Base-by-base conservation (phyloP, 2,329 filamentous ascomycete species). In the Ophiosphaerella herpotricha region DNA sequence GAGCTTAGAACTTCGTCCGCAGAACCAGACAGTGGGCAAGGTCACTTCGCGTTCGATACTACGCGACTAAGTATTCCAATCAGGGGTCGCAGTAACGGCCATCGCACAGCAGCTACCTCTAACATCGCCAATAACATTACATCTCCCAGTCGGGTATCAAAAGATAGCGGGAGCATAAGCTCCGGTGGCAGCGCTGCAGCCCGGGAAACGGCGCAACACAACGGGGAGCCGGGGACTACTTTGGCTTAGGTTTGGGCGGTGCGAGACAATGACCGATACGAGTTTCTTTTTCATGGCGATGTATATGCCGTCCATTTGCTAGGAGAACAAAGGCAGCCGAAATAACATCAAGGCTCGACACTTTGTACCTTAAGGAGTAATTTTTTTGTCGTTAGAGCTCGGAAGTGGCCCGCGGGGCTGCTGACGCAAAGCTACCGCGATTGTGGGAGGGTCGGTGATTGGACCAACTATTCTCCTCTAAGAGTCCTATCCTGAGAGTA, bases 1-100 rank as follows among this genome's bases (percentile, higher is more conserved):
- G 72, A 74, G 48, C 55, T 74, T 33, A 70, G 62, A 54, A 65
- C 60, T 24, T 68, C 70, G 16, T 58, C 60, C 41, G 63, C 60
- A 41, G 61, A 62, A 37, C 52, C 58, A 26, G 55, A 50, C 14
- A 48, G 52, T 35, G 61, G 53, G 13, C 63, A 63, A 48, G 55
- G 63, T 31, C 64, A 66, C n/a, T 72, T 73, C 41, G 61, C 63
- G 6, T 72, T 71, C 41, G 63, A 71, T 29, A 55, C 59, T 14
- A 58, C 56, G 35, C 61, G 60, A 35, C 50, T 73, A 18, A 61
- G 53, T n/a, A 59, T 73, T 7, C 68, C 70, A 7, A 43, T 50
- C 34, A 39, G 61, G 14, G 60, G 58, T 13, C 54, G 61, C 21
- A 57, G 55, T 6, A 62, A 62, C 43, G 62, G 57, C 29, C 48